Conservation (phyloP, 2,329 filamentous ascomycete species). For the Cladosporium halotolerans region DNA sequence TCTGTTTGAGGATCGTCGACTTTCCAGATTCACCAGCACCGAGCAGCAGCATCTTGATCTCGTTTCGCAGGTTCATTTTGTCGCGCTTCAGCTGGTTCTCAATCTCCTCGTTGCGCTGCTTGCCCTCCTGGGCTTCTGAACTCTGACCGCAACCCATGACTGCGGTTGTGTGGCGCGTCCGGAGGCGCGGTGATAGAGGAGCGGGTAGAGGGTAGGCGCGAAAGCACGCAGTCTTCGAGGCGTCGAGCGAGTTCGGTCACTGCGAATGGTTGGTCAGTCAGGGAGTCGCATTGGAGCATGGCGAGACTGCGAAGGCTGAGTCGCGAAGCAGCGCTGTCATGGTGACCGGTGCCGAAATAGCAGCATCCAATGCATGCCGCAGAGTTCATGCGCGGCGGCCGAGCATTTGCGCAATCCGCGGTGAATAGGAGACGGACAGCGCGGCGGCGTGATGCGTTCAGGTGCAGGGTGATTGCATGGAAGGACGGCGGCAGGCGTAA, state of each 20-base stretch:
- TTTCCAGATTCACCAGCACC: conserved; percentile 98
- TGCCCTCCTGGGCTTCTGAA: conserved; percentile 99
- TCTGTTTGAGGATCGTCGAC: conserved; percentile 91
- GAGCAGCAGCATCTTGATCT: conserved; percentile 99
- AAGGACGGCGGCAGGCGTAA: background rate
- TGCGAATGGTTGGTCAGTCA: background rate
- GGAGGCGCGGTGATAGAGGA: background rate
- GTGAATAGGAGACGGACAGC: background rate
- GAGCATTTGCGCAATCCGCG: background rate
- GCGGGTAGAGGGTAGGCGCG: background rate
- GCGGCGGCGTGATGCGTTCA: background rate
- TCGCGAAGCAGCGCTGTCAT: too few relatives aligned
- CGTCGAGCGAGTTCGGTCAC: background rate
- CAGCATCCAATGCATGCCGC: background rate
- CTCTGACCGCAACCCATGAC: conserved; percentile 99
- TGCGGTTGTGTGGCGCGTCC: conserved; percentile 28
- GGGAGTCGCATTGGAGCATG: background rate
- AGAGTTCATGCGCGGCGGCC: background rate
- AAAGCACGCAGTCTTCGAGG: background rate
- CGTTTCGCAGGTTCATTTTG: conserved; percentile 97
- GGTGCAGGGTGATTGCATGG: background rate
- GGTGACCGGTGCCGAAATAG: background rate
- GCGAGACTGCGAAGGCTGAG: too few relatives aligned
- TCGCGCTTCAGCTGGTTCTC: conserved; percentile 98
- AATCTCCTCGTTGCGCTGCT: conserved; percentile 99